Conservation (phyloP, 1,139 yeast genomes). For the Saccharomyces hybrid region DNA sequence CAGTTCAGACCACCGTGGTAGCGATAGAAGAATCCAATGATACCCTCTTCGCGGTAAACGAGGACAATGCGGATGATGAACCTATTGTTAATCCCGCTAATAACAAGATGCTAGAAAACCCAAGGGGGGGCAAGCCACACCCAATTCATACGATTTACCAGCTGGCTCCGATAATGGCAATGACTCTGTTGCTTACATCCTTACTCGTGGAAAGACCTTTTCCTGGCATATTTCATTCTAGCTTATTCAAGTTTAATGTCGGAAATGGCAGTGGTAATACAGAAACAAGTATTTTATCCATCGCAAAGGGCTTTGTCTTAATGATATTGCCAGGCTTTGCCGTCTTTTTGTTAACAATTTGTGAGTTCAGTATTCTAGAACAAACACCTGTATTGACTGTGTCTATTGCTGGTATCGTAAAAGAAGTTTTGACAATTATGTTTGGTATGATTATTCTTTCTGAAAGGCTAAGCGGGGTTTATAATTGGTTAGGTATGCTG, state of each 20-base stretch:
- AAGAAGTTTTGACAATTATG: conserved; percentile 76
- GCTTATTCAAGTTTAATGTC: conserved; percentile 16
- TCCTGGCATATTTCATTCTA: conserved; percentile 20
- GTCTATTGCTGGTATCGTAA: conserved; percentile 85
- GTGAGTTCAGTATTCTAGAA: conserved; percentile 77
- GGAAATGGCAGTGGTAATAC: conserved; percentile 1
- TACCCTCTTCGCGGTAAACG: background rate
- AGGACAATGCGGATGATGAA: background rate
- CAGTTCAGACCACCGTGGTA: conserved; percentile 3
- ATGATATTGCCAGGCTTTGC: conserved; percentile 74
- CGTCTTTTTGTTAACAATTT: conserved; percentile 84
- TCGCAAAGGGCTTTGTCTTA: conserved; percentile 42
- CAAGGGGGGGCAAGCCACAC: conserved; percentile 36
- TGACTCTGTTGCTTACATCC: conserved; percentile 45
- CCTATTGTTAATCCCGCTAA: background rate
- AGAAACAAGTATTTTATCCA: conserved; percentile 26
- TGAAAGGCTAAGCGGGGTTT: conserved; percentile 51
- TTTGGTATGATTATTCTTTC: conserved; percentile 66
- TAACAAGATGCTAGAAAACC: background rate
- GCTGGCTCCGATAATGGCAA: conserved; percentile 76
- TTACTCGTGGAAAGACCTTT: conserved; percentile 27
- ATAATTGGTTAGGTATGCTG: conserved; percentile 68
- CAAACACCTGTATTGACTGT: conserved; percentile 80
- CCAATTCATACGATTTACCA: conserved; percentile 80
- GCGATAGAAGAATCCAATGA: background rate